Base-by-base conservation (phyloP, 257 asterid genomes). In the Echium plantagineum region DNA sequence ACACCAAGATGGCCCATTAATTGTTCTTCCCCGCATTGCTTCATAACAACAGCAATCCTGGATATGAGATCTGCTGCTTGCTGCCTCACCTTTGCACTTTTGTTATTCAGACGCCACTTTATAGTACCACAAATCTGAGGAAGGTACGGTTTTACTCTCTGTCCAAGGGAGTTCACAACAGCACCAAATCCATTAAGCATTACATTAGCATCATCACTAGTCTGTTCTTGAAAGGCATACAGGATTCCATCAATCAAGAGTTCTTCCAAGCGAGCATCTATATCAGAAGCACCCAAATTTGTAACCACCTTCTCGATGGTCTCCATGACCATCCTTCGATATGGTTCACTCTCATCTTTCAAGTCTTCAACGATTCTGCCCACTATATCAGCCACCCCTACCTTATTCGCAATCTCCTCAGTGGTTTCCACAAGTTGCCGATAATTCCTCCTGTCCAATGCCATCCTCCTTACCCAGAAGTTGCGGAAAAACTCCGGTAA, bases 101-200 rank as follows among this genome's bases (percentile, higher is more conserved):
- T 89, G 49, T 89, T 89, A 74, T 89, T 89, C 49, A 89, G 83
- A 22, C 96, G 81, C 96, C 96, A 88, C 58, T 83, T 88, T 64
- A 88, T 88, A 52, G 95, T 88, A 75, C 95, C 96, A 67, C 96
- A 89, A 47, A 89, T 89, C 77, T 89, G 96, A 47, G 96, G 96
- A 68, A 89, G 94, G 77, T 85, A 89, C 4, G 88, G 88, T 73
- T 83, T 71, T 1, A 85, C 95, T 69, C 90, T 77, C 74, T 80
- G 89, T 53, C 96, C 96, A 74, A 89, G 96, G 60, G 96, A 70
- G 66, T 89, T 89, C 38, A 89, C 95, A 65, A 89, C 96, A 58
- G 90, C 96, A 60, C 96, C 96, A 77, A 24, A 88, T 24, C 96
- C 96, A 55, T 85, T 89, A 20, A 89, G 94, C 96, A 89, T 24